phyloP scores from a whole-genome alignment of 1,284 basidiomycete species.

The Hymenochaete sp. region DNA sequence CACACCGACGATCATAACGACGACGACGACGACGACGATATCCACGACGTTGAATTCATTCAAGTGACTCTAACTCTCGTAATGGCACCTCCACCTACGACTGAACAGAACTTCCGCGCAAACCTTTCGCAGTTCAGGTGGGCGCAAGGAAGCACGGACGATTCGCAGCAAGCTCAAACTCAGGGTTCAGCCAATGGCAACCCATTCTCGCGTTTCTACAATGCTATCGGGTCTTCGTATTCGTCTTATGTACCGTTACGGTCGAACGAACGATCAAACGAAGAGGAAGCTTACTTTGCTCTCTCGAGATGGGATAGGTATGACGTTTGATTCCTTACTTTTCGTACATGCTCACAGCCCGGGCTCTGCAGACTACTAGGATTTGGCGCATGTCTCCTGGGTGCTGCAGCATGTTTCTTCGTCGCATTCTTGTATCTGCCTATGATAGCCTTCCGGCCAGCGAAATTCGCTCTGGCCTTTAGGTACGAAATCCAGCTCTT shows the following conservation, averaged over 20 bases:
- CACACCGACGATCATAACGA: too few species aligned
- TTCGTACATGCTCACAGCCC: neutral
- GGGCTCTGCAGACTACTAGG: constrained; percentile 62
- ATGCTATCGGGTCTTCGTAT: constrained; percentile 48
- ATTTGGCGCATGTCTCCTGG: constrained; percentile 86
- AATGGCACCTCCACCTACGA: constrained; percentile 27
- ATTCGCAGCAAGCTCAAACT: constrained; percentile 43
- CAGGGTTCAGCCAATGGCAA: constrained; percentile 29
- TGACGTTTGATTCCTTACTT: constrained; percentile 19
- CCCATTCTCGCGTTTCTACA: constrained; percentile 71
- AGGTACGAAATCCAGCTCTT: constrained; percentile 38
- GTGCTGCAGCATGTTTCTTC: constrained; percentile 91
- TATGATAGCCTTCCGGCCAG: constrained; percentile 71
- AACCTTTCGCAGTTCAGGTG: constrained; percentile 81
- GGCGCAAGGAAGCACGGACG: constrained; percentile 69
- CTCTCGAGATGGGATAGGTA: constrained; percentile 85
- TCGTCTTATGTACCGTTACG: constrained; percentile 88
- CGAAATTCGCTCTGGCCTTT: constrained; percentile 86
- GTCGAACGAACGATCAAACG: constrained; percentile 76
- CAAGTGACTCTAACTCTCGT: neutral
- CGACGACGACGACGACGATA: constrained; percentile 1
- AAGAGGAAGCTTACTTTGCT: constrained; percentile 96
- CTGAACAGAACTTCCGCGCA: constrained; percentile 59
- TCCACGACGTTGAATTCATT: neutral
- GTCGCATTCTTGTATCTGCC: constrained; percentile 91